Percentiles rank a stretch among this genome's conserved stretches.
These are phyloP conservation scores for Croton setiger DNA, from an alignment of 441 rosid species.

Conservation along the genomic window DNA sequence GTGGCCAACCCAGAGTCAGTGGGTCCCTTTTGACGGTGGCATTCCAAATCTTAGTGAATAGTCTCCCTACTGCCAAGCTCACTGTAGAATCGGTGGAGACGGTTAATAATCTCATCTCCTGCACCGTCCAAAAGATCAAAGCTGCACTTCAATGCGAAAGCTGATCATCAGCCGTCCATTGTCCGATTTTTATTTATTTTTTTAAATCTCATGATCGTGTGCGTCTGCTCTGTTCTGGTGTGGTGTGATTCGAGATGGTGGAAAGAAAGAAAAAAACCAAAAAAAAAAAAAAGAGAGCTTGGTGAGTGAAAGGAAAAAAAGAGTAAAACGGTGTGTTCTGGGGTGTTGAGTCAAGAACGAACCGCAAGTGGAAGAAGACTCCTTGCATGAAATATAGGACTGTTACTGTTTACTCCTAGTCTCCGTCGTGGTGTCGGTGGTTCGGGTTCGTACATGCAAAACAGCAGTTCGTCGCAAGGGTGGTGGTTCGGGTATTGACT, in stretches of 20 bases:
- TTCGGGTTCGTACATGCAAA: neutral
- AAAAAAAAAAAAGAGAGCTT: neutral
- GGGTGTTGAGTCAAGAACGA: slow-evolving; percentile 99
- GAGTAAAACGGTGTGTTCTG: slow-evolving; percentile 18
- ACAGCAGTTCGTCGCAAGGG: slow-evolving; percentile 34
- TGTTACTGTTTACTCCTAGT: no score
- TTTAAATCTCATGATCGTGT: neutral
- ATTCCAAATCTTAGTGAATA: slow-evolving; percentile 73
- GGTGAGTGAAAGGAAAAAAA: neutral
- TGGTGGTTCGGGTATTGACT: slow-evolving; percentile 99
- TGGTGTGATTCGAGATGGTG: slow-evolving; percentile 7
- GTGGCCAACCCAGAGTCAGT: slow-evolving; percentile 38
- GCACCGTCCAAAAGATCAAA: slow-evolving; percentile 85
- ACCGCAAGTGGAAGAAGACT: slow-evolving; percentile 56
- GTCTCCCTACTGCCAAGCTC: slow-evolving; percentile 72
- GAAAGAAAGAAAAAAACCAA: neutral
- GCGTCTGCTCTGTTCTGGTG: neutral
- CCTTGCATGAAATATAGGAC: slow-evolving; percentile 41
- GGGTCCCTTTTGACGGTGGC: slow-evolving; percentile 89
- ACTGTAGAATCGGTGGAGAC: slow-evolving; percentile 84
- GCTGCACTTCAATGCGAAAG: slow-evolving; percentile 76
- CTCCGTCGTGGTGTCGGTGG: neutral
- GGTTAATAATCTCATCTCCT: slow-evolving; percentile 73
- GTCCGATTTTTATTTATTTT: neutral
- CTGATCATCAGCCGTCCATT: slow-evolving; percentile 20